Base-by-base conservation (phyloP, 306 rosid genomes). In the Carpinus fangiana region DNA sequence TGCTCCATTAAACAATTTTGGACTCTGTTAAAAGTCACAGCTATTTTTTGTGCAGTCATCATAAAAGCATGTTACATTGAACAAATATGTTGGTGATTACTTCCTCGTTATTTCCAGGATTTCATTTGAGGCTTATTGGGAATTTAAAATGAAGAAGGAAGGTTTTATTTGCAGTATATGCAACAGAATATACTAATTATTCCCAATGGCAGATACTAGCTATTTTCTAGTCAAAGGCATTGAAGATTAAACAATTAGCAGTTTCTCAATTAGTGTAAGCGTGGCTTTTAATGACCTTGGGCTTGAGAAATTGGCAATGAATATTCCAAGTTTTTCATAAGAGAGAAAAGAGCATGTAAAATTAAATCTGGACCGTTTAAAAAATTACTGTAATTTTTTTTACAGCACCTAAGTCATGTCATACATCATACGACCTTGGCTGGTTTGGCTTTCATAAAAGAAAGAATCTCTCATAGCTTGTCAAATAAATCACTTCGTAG, bases 191-290 rank as follows among this genome's bases (percentile, higher is more conserved):
- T 66, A 34, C 68, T 6, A 28, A 31, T 2, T 8, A 41, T 8
- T 5, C 21, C 17, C 31, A 59, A 16, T 38, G 41, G 16, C 45
- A 62, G 68, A 31, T 62, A 34, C 12, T 1, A 73, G 36, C 61
- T 74, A 67, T 60, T 73, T 54, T 56, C 31, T 4, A 65, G 72
- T 53, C 74, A 73, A 67, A 26, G 53, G 59, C 38, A 65, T 56
- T 70, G 70, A 65, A 56, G 46, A 51, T 45, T 71, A 64, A 64
- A 72, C 48, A 81, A 66, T 51, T 41, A 36, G 78, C 46, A 73
- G 34, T 61, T 55, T 41, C 46, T 62, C 41, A 46, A 21, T 47
- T 34, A 23, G 47, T 54, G 75, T 64, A 50, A 23, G 26, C 1
- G 26, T 23, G 26, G 1, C 26, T 23, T 23, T 23, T 23, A 23